phyloP scores from a whole-genome alignment of 139 green algal species.

The Tetratostichococcus sp. region DNA sequence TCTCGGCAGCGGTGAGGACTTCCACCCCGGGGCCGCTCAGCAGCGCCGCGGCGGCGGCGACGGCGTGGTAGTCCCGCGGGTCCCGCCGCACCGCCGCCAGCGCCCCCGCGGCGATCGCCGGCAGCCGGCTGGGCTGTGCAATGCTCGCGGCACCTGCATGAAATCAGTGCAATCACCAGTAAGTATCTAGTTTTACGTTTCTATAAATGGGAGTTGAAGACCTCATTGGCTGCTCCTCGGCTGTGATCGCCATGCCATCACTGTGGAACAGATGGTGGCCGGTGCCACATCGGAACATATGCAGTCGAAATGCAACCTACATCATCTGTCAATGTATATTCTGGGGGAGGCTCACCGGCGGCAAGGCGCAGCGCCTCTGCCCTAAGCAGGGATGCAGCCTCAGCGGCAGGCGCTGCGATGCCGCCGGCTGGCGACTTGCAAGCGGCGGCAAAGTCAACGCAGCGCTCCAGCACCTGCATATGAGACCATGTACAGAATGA shows the following conservation, averaged over 20 bases:
- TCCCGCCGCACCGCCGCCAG: constrained; percentile 14
- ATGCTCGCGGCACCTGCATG: background rate
- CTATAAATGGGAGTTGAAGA: no score
- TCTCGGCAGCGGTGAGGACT: background rate
- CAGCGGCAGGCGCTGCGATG: background rate
- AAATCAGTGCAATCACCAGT: no score
- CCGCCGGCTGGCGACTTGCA: constrained; percentile 10
- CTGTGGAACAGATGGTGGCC: no score
- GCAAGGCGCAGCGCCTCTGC: background rate
- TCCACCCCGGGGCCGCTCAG: background rate
- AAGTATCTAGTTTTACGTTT: no score
- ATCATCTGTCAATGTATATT: no score
- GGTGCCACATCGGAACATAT: no score
- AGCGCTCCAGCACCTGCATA: constrained; percentile 24
- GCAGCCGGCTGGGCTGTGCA: background rate
- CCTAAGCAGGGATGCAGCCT: background rate
- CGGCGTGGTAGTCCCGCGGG: constrained; percentile 18
- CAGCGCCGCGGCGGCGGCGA: constrained; percentile 7
- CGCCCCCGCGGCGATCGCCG: constrained; percentile 10
- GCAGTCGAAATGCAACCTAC: no score
- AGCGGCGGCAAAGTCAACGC: constrained; percentile 15
- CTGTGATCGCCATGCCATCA: no score
- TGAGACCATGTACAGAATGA: no score
- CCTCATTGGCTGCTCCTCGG: no score
- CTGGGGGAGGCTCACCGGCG: no score